Evolutionary conservation across 768 basidiomycete species (phyloP), one percentile per base, ranked within the genome.

Genomic region (Coprinellus micaceus): DNA sequence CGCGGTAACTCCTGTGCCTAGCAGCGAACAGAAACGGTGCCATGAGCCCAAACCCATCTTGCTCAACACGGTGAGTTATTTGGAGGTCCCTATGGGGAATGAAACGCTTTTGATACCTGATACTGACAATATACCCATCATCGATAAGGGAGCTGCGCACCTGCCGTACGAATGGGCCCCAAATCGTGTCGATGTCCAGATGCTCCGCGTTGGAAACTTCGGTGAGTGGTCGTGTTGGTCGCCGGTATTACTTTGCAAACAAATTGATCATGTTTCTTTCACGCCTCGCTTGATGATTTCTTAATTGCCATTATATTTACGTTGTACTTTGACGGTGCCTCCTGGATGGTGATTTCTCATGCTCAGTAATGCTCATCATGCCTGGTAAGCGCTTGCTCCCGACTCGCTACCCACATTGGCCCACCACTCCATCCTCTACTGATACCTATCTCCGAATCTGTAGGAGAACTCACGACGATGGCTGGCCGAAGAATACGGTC

Each of bases 401-500:
- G 30, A 13, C 21, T 29, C 26, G 3, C 26, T 4, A 17, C 49
- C 36, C 19, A 29, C 17, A 9, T 36, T 15, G n/a, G 19, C 2
- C 19, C 13, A 36, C 30, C 49, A 22, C 17, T 13, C 17, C 28
- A 25, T 47, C 19, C 50, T 50, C 36, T 49, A 11, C 19, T 24
- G 19, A 37, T 43, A 4, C 45, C 30, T 54, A 29, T 28, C 41
- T 22, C 40, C 37, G 26, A 45, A 48, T n/a, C 13, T 17, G 19
- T 58, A 73, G 79, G 88, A 28, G 90, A 92, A 67, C 68, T 89
- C 56, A 91, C 89, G 4, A 92, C 90, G 2, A 91, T 91, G 90
- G 77, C 88, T 37, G 89, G 89, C 13, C 73, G 90, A 58, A 80
- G 90, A 39, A 76, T 91, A 54, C 80, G 89, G 86, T 88, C 55